A percentile compares a stretch with the other conserved stretches of the same genome.
Conservation (phyloP, 352 stramenopile genomes). For the Globisporangium paroecandrum region DNA sequence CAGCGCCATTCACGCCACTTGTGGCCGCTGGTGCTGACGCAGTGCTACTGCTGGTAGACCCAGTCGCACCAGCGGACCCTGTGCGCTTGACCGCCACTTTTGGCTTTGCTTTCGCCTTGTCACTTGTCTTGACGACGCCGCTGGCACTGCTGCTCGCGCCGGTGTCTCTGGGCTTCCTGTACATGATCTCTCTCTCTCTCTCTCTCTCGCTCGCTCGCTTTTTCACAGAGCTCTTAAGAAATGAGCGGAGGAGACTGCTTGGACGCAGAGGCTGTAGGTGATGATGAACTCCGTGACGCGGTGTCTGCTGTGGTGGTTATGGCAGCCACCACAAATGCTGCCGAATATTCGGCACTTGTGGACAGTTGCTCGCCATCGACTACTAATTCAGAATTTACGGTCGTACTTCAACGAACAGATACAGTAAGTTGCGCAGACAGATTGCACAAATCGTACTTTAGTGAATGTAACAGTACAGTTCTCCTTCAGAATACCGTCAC, state of each 20-base stretch:
- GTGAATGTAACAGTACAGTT: no score
- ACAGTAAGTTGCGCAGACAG: no score
- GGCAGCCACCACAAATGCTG: not conserved
- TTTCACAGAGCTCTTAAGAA: not conserved
- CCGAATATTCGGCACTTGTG: not conserved
- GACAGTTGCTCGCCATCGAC: no score
- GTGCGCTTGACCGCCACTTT: slow-evolving; percentile 20
- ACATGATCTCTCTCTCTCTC: slow-evolving; percentile 9
- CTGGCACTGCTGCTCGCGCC: not conserved
- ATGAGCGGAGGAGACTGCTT: not conserved
- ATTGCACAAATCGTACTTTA: no score
- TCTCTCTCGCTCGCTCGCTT: not conserved
- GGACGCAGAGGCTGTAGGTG: not conserved
- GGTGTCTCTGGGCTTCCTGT: slow-evolving; percentile 10
- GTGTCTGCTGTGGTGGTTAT: not conserved
- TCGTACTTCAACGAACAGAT: no score
- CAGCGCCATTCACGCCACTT: not conserved
- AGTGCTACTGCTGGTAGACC: not conserved
- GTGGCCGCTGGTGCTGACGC: not conserved
- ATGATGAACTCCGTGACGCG: not conserved
- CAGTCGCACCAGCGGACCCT: not conserved
- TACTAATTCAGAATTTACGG: no score
- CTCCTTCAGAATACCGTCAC: no score
- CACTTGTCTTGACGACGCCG: slow-evolving; percentile 6
- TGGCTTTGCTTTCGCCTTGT: slow-evolving; percentile 12